Conservation (phyloP, 202 grass and related monocot genomes). For the Setaria italica region DNA sequence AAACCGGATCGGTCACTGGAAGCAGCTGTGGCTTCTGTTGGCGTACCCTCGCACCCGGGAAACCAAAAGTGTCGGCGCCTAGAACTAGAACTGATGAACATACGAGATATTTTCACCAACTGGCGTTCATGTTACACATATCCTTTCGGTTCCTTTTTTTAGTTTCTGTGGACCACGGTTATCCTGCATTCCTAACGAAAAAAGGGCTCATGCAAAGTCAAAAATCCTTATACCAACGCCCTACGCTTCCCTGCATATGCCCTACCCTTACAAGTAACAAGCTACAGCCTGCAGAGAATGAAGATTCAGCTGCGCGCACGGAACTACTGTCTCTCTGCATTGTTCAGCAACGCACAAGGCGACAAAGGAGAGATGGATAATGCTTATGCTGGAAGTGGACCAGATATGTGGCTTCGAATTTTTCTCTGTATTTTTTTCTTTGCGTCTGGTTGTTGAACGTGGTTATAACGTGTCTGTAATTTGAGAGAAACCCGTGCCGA, state of each 20-base stretch:
- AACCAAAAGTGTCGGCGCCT: constrained; percentile 22
- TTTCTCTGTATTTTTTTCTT: constrained; percentile 14
- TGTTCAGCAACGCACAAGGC: not conserved
- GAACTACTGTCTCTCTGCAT: not conserved
- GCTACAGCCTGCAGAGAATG: not conserved
- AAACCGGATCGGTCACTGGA: not conserved
- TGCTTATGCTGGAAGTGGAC: constrained; percentile 15
- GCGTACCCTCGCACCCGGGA: not conserved
- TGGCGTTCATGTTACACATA: not conserved
- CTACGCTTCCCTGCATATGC: not conserved
- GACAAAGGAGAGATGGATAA: constrained; percentile 4
- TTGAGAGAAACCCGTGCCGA: constrained; percentile 2
- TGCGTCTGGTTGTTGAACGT: constrained; percentile 47
- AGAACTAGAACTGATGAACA: not conserved
- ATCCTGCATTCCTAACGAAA: not conserved
- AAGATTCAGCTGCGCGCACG: not conserved
- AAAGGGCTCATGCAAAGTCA: not conserved
- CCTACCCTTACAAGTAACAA: not conserved
- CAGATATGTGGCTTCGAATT: constrained; percentile 26
- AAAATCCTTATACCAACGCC: not conserved
- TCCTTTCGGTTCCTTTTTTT: not conserved
- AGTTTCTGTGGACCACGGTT: not conserved
- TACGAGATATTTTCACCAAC: not conserved
- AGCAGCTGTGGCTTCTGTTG: not conserved
- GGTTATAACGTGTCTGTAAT: constrained; percentile 52